These are phyloP conservation scores for Penicillium oxalicum DNA, from an alignment of 2,329 filamentous ascomycete species.

Conservation along the genomic window DNA sequence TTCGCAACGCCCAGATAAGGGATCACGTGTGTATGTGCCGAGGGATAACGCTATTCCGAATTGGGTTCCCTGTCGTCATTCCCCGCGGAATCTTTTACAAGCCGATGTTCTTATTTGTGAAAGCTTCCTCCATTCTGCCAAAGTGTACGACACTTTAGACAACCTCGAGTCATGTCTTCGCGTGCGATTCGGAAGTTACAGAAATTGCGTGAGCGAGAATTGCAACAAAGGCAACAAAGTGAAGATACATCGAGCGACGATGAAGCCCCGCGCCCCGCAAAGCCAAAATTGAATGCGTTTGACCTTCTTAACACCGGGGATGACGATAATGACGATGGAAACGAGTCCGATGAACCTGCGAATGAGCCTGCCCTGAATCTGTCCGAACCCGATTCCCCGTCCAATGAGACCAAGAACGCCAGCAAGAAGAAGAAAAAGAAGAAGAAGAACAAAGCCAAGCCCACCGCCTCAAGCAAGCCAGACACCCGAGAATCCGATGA, in stretches of 20 bases:
- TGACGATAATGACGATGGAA: slow-evolving; percentile 37
- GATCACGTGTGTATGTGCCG: slow-evolving; percentile 16
- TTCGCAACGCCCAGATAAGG: slow-evolving; percentile 12
- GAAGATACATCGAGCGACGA: slow-evolving; percentile 40
- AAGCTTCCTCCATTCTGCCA: not conserved
- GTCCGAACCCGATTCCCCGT: slow-evolving; percentile 15
- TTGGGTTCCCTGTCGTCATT: slow-evolving; percentile 30
- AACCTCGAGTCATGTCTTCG: slow-evolving; percentile 50
- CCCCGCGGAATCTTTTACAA: slow-evolving; percentile 18
- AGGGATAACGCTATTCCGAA: slow-evolving; percentile 19
- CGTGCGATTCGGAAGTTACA: slow-evolving; percentile 61
- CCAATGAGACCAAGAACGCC: slow-evolving; percentile 37
- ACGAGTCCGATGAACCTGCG: slow-evolving; percentile 16
- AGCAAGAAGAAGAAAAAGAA: slow-evolving; percentile 58
- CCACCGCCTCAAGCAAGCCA: slow-evolving; percentile 19
- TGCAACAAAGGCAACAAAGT: slow-evolving; percentile 40
- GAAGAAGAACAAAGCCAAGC: slow-evolving; percentile 43
- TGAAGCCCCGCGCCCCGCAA: slow-evolving; percentile 30
- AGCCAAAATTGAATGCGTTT: slow-evolving; percentile 48
- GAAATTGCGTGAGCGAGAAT: slow-evolving; percentile 54
- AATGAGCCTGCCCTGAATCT: slow-evolving; percentile 26
- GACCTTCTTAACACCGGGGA: slow-evolving; percentile 47
- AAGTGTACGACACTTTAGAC: too few relatives aligned
- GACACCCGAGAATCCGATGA: slow-evolving; percentile 17
- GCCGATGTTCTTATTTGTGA: slow-evolving; percentile 1